Evolutionary conservation across 1,284 basidiomycete species (phyloP).

Genomic region (Puccinia polysora): DNA sequence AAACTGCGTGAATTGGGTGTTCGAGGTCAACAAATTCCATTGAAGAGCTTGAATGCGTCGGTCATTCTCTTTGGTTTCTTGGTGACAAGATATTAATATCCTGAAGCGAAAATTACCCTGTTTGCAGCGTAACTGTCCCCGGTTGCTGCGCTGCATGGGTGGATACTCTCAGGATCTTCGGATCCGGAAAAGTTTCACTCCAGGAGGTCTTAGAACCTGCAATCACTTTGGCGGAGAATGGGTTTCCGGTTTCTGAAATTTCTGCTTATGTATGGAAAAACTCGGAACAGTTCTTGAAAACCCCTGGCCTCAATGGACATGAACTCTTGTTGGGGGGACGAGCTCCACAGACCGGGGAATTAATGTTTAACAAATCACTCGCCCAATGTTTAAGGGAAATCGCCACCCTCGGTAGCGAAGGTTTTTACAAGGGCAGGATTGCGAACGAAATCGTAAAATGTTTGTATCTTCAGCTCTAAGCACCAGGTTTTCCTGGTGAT

Average conservation of each 20-base stretch:
- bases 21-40: conserved; percentile 57
- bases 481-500: no score
- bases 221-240: conserved; percentile 61
- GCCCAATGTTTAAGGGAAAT: conserved; percentile 76
- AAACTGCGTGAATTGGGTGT: conserved; percentile 68
- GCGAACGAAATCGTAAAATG: conserved; percentile 80
- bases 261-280: conserved; percentile 62
- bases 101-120: conserved; percentile 28
- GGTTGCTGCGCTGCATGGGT: conserved; percentile 89
- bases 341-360: conserved; percentile 60
- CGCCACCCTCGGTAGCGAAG: conserved; percentile 74
- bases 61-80: conserved; percentile 10
- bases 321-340: conserved; percentile 77
- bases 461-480: conserved; percentile 57
- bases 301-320: conserved; percentile 70
- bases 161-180: conserved; percentile 76
- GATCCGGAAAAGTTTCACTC: conserved; percentile 72
- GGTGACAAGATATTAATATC: not conserved
- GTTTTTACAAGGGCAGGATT: conserved; percentile 84
- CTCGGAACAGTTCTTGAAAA: conserved; percentile 70
- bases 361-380: conserved; percentile 61
- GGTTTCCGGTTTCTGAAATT: conserved; percentile 51
- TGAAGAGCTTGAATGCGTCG: conserved; percentile 50
- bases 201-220: conserved; percentile 76
- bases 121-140: conserved; percentile 88